Percentiles rank a stretch among this genome's conserved stretches.
These are phyloP conservation scores for Pseudocercospora macadamiae DNA, from an alignment of 2,329 filamentous ascomycete genomes.

Conservation along the genomic window DNA sequence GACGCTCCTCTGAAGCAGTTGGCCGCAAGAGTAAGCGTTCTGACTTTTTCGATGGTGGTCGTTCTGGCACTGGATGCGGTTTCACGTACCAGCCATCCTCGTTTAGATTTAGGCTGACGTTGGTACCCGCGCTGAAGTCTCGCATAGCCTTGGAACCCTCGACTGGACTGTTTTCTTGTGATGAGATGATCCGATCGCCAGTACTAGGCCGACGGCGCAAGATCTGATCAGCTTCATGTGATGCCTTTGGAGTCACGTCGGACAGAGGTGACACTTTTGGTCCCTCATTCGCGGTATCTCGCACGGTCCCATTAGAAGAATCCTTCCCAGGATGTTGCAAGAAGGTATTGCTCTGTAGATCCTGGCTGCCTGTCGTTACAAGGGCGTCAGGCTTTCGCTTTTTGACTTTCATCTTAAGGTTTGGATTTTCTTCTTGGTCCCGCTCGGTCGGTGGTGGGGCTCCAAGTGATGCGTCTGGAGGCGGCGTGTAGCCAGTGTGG, in stretches of 20 bases:
- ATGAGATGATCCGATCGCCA: slow-evolving; percentile 35
- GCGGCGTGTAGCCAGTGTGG: slow-evolving; percentile 75
- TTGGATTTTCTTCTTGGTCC: slow-evolving; percentile 38
- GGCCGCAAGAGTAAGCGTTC: slow-evolving; percentile 35
- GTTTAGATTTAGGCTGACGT: slow-evolving; percentile 27
- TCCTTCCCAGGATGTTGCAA: slow-evolving; percentile 49
- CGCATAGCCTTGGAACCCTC: slow-evolving; percentile 24
- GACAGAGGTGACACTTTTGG: slow-evolving; percentile 32
- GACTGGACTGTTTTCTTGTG: slow-evolving; percentile 18
- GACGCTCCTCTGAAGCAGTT: slow-evolving; percentile 37
- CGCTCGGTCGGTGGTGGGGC: slow-evolving; percentile 29
- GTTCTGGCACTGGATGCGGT: slow-evolving; percentile 21
- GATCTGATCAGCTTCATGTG: slow-evolving; percentile 6
- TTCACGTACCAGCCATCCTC: slow-evolving; percentile 32
- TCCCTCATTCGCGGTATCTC: slow-evolving; percentile 23
- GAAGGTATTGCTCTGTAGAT: slow-evolving; percentile 58
- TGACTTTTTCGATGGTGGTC: slow-evolving; percentile 29
- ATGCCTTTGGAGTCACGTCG: slow-evolving; percentile 19
- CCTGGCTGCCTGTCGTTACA: slow-evolving; percentile 41
- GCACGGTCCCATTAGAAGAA: slow-evolving; percentile 27
- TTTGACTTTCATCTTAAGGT: slow-evolving; percentile 46
- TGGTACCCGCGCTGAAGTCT: slow-evolving; percentile 32
- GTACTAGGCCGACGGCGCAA: slow-evolving; percentile 33
- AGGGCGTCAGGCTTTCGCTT: slow-evolving; percentile 30
- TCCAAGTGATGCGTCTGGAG: slow-evolving; percentile 71